Percentiles rank a stretch among this genome's conserved stretches.
Evolutionary conservation across 768 basidiomycete genomes (phyloP).

Genomic region (Nidularia sp.): DNA sequence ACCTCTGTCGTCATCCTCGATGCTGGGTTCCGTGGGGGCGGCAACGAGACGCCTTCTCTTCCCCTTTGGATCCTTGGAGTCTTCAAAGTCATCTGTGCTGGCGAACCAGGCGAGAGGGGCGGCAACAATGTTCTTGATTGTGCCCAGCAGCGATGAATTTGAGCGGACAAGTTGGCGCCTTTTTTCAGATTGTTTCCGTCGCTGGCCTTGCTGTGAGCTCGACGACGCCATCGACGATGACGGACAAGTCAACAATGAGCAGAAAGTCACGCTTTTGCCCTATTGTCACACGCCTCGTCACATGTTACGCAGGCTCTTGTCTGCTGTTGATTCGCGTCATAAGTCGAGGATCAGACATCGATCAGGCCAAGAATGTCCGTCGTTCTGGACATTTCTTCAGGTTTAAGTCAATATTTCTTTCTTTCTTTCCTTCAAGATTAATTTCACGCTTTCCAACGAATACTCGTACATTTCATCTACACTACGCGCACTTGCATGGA

Average conservation of each 20-base stretch:
- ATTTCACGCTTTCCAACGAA: too few relatives aligned
- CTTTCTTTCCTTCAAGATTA: too few relatives aligned
- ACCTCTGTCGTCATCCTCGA: constrained; percentile 19
- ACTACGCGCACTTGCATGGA: too few relatives aligned
- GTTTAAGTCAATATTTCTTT: too few relatives aligned
- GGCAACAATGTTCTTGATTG: constrained; percentile 64
- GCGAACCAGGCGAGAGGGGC: constrained; percentile 59
- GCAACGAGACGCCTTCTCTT: constrained; percentile 49
- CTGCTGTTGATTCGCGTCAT: not conserved
- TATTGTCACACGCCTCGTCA: not conserved
- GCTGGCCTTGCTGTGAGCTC: constrained; percentile 21
- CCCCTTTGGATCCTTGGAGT: constrained; percentile 42
- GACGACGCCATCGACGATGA: constrained; percentile 33
- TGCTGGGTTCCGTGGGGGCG: constrained; percentile 19
- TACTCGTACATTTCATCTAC: too few relatives aligned
- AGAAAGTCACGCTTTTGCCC: too few relatives aligned
- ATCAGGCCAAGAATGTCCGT: too few relatives aligned
- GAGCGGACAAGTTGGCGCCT: constrained; percentile 26
- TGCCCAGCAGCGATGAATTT: constrained; percentile 53
- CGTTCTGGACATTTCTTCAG: too few relatives aligned
- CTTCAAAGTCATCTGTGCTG: constrained; percentile 44
- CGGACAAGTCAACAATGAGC: constrained; percentile 6
- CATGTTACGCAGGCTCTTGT: constrained; percentile 6
- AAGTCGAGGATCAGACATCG: too few relatives aligned
- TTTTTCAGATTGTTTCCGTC: constrained; percentile 18